Base-by-base conservation (phyloP, 306 rosid species). In the Fragaria vesca region DNA sequence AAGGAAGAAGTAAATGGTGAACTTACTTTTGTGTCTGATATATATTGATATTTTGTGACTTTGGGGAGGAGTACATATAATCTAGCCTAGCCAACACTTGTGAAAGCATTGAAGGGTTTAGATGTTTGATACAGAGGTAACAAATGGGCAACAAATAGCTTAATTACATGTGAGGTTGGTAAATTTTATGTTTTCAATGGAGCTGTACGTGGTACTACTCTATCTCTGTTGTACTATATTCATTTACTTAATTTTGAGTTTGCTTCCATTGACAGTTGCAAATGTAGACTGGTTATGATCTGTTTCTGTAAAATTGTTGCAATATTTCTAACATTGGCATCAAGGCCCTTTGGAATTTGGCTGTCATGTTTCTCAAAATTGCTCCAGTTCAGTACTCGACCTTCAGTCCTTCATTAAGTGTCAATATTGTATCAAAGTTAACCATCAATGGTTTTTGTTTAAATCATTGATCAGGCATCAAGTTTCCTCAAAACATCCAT, bases 21-120 rank as follows among this genome's bases (percentile, higher is more conserved):
- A 76, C 87, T 78, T 84, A 69, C 87, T 51, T 83, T 70, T 68
- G 51, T 79, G 87, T 63, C 75, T 63, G 71, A 34, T 51, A 68
- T 72, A 72, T 66, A 18, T 50, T 48, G 55, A 71, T 74, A 13
- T 52, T 52, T 17, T 63, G 79, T 76, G 72, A n/a, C 72, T 18
- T 46, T 66, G 46, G 68, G 68, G 17, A 13, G 79, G 18, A 46
- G 71, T 46, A 63, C 3, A 65, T 65, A 47, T 30, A 63, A 54
- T 58, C 28, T 74, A 66, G 71, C 71, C 51, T 51, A 51, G 65
- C 65, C 47, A 18, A 72, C 28, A 32, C 32, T 34, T 51, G 63
- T 34, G 76, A 72, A 72, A 71, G 17, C 74, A 46, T 74, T 24
- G 40, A 26, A 24, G 26, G 32, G 66, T 40, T 43, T 57, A 40